Conservation (phyloP, 2,329 filamentous ascomycete genomes). For the Nigrospora osmanthi region DNA sequence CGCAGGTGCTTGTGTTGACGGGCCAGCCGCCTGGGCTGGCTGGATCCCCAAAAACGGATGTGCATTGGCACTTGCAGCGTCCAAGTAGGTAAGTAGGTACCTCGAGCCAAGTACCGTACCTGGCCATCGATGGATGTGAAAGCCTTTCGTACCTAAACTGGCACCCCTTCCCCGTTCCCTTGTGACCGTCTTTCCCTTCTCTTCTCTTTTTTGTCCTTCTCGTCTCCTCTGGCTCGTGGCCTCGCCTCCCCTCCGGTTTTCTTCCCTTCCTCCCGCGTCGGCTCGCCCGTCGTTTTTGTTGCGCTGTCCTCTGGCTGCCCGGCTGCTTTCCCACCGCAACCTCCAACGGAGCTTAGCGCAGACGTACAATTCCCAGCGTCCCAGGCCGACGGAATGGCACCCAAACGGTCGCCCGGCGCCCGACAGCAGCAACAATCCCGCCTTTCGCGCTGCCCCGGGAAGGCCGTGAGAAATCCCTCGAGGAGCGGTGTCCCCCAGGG, state of each 20-base stretch:
- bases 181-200: conserved; percentile 15
- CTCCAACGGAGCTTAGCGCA: conserved; percentile 5
- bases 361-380: not conserved
- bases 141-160: conserved; percentile 15
- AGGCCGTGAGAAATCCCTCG: too few species aligned
- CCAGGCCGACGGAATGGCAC: too few species aligned
- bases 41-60: not conserved
- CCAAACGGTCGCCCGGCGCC: too few species aligned
- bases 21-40: not conserved
- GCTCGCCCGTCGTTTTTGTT: conserved; percentile 1
- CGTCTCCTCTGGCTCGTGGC: conserved; percentile 3
- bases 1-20: not conserved
- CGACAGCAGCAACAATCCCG: too few species aligned
- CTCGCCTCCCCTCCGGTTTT: not conserved
- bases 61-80: too few species aligned
- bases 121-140: conserved; percentile 5
- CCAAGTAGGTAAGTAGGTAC: conserved; percentile 1
- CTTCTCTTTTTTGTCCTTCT: conserved; percentile 6
- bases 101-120: conserved; percentile 4
- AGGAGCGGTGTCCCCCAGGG: too few species aligned
- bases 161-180: conserved; percentile 22
- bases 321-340: conserved; percentile 1
- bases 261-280: conserved; percentile 2
- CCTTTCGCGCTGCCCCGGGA: too few species aligned
- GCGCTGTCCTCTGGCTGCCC: not conserved